Evolutionary conservation across 192 early-diverging fungal genomes (phyloP).

Genomic region (Thoreauomyces humboldtii): DNA sequence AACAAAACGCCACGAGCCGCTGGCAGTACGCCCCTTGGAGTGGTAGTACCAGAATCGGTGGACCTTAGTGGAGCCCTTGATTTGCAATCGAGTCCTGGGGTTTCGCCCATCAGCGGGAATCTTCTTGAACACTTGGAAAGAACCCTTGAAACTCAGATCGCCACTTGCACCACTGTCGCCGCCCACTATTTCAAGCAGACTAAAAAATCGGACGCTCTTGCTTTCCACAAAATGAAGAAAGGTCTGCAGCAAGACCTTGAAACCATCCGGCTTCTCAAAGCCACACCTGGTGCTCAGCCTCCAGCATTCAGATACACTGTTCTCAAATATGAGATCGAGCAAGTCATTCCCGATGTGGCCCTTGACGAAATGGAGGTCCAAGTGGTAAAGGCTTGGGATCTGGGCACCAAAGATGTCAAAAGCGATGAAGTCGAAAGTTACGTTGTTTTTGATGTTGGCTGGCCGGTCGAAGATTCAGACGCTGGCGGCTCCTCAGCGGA

Average conservation of each 20-base stretch:
- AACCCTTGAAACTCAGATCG: constrained; percentile 55
- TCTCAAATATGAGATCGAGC: constrained; percentile 53
- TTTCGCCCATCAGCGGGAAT: constrained; percentile 31
- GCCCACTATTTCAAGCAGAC: constrained; percentile 40
- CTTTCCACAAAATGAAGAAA: constrained; percentile 63
- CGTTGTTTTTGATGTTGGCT: constrained; percentile 74
- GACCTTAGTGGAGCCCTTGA: neutral
- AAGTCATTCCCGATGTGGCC: constrained; percentile 52
- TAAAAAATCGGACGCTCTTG: constrained; percentile 48
- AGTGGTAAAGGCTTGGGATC: constrained; percentile 56
- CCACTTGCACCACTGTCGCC: constrained; percentile 46
- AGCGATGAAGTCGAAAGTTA: constrained; percentile 59
- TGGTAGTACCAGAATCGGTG: constrained; percentile 4
- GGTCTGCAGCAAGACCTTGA: constrained; percentile 51
- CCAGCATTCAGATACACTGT: constrained; percentile 60
- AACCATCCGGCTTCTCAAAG: constrained; percentile 44
- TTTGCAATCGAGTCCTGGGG: no score
- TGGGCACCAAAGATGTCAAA: constrained; percentile 52
- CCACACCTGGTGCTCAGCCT: constrained; percentile 33
- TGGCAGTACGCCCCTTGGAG: constrained; percentile 2
- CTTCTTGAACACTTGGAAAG: constrained; percentile 45
- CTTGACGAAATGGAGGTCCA: constrained; percentile 65
- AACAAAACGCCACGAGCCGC: constrained; percentile 13
- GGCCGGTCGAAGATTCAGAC: constrained; percentile 55
- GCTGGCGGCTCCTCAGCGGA: constrained; percentile 34